phyloP scores from a whole-genome alignment of 129 eudicot genomes.

The Flaveria trinervia region DNA sequence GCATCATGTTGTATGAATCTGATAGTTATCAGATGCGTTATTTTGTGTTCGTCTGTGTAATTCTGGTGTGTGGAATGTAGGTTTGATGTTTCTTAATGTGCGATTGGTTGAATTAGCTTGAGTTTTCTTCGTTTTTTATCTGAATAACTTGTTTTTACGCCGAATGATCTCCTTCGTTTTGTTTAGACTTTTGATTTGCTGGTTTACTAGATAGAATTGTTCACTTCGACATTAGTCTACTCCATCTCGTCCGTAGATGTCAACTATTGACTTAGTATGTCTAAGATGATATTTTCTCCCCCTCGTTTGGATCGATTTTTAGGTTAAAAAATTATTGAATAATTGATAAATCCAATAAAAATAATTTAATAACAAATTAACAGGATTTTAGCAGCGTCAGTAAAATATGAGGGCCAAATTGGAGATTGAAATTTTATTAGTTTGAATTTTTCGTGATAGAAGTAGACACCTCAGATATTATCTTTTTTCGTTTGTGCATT shows the following conservation, averaged over 20 bases:
- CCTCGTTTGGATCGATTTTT: constrained; percentile 16
- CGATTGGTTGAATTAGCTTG: constrained; percentile 19
- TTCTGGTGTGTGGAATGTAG: constrained; percentile 18
- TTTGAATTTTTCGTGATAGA: background rate
- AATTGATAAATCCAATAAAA: background rate
- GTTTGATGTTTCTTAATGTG: constrained; percentile 7
- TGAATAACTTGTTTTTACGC: background rate
- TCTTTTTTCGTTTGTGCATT: background rate
- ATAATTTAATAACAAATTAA: background rate
- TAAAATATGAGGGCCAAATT: constrained; percentile 18
- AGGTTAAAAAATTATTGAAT: constrained; percentile 20
- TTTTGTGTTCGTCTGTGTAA: constrained; percentile 14
- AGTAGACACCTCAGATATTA: constrained; percentile 4
- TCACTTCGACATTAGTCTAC: constrained; percentile 13
- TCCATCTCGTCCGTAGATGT: background rate
- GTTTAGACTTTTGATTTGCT: constrained; percentile 2
- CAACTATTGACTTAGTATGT: constrained; percentile 12
- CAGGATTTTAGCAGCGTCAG: constrained; percentile 7
- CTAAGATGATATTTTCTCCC: background rate
- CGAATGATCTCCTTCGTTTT: background rate
- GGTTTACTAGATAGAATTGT: constrained; percentile 1
- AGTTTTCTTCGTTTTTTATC: constrained; percentile 21
- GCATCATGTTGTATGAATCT: background rate
- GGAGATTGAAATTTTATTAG: constrained; percentile 19
- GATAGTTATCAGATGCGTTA: constrained; percentile 13